A percentile compares a stretch with the other conserved stretches of the same genome.
phyloP scores from a whole-genome alignment of 2,329 filamentous ascomycete species.

The Colletotrichum liaoningense region DNA sequence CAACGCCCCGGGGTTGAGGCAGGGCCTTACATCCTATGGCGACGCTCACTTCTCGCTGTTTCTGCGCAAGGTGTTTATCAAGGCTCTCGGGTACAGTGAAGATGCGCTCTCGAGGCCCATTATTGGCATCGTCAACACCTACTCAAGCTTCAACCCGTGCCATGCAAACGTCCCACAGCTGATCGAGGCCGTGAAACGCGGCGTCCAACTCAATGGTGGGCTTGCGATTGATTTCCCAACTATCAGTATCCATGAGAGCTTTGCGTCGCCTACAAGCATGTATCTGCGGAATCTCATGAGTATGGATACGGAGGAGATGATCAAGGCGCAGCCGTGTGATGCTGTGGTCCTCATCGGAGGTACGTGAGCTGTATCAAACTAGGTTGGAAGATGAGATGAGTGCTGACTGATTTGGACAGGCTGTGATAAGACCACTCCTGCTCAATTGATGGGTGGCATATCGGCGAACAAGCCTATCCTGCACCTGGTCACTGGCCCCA shows the following conservation, averaged over 20 bases:
- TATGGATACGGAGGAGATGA: constrained; percentile 86
- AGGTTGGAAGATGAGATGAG: not conserved
- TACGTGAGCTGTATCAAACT: constrained; percentile 42
- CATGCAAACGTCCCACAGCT: constrained; percentile 79
- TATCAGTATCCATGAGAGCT: constrained; percentile 77
- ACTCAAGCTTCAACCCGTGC: constrained; percentile 79
- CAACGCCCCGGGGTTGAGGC: constrained; percentile 65
- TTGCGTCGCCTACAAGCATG: constrained; percentile 80
- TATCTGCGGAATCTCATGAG: constrained; percentile 80
- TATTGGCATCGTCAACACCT: constrained; percentile 80
- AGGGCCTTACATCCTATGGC: constrained; percentile 76
- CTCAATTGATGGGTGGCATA: constrained; percentile 80
- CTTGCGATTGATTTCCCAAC: constrained; percentile 80
- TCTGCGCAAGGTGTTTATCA: constrained; percentile 81
- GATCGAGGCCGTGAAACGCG: constrained; percentile 76
- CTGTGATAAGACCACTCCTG: constrained; percentile 80
- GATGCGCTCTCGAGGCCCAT: constrained; percentile 77
- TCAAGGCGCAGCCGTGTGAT: constrained; percentile 77
- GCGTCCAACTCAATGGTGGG: constrained; percentile 74
- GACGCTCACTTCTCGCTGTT: constrained; percentile 82
- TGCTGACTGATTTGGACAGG: constrained; percentile 51
- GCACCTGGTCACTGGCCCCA: constrained; percentile 77
- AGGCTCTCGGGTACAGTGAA: constrained; percentile 79
- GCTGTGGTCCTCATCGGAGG: constrained; percentile 76
- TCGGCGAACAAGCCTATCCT: constrained; percentile 79